Conservation (phyloP, 768 basidiomycete genomes). For the Lyophyllum atratum region DNA sequence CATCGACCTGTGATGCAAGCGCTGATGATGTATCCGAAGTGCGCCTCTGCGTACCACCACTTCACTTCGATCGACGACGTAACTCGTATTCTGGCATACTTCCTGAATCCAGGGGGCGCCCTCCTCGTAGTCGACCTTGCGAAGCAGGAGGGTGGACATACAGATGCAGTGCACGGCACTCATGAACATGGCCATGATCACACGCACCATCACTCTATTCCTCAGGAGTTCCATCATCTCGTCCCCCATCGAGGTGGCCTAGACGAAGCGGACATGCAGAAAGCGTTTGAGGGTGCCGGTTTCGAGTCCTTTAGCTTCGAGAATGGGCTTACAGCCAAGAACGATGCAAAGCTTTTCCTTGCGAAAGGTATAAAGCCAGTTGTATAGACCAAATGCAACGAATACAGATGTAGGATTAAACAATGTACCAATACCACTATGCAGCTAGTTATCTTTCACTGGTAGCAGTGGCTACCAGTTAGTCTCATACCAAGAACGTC, state of each 20-base stretch:
- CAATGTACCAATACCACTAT: too few species aligned
- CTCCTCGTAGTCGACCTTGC: conserved; percentile 59
- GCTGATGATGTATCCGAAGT: conserved; percentile 39
- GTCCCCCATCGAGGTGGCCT: conserved; percentile 62
- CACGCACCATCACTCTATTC: conserved; percentile 22
- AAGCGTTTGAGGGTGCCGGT: conserved; percentile 54
- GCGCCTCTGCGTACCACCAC: conserved; percentile 69
- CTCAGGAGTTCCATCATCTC: conserved; percentile 37
- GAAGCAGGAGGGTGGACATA: conserved; percentile 10
- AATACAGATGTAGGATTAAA: background rate
- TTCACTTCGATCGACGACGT: conserved; percentile 50
- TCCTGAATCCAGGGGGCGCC: conserved; percentile 62
- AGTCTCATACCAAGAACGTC: too few species aligned
- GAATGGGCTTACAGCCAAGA: conserved; percentile 29
- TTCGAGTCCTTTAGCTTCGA: conserved; percentile 46
- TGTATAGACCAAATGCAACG: background rate
- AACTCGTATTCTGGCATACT: conserved; percentile 53
- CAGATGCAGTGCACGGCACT: too few species aligned
- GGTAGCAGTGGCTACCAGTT: too few species aligned
- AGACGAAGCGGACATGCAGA: conserved; percentile 45
- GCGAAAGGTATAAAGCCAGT: conserved; percentile 49
- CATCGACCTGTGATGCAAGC: background rate
- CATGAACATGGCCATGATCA: conserved; percentile 2
- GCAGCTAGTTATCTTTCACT: too few species aligned
- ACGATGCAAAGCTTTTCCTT: conserved; percentile 51